These are phyloP conservation scores for Botryococcus braunii DNA, from an alignment of 163 green algal species.

Conservation along the genomic window DNA sequence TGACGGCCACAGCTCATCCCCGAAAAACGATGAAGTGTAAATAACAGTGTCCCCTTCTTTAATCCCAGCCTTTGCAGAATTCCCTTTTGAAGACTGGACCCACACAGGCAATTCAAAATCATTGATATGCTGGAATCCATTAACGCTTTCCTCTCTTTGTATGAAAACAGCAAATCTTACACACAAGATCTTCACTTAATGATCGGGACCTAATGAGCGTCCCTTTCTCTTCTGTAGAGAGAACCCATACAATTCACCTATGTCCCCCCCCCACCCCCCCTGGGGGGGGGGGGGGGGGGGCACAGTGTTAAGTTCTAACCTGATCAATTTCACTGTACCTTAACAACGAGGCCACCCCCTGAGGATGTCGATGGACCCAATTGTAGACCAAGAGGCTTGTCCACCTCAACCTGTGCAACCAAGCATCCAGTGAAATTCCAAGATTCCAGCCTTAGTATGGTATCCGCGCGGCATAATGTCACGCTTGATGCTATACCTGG, in stretches of 20 bases:
- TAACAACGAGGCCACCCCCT: slow-evolving; percentile 74
- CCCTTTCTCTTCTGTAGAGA: too few relatives aligned
- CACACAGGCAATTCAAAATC: background rate
- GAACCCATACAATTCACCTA: too few relatives aligned
- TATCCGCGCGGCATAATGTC: too few relatives aligned
- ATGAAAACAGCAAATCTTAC: background rate
- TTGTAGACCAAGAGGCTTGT: slow-evolving; percentile 90
- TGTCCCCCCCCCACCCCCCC: too few relatives aligned
- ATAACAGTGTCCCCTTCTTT: slow-evolving; percentile 89
- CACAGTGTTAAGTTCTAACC: slow-evolving; percentile 8
- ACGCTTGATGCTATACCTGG: too few relatives aligned
- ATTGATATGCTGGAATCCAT: background rate
- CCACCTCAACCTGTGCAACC: slow-evolving; percentile 63
- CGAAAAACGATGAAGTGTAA: slow-evolving; percentile 91
- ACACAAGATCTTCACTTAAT: background rate
- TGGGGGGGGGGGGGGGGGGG: too few relatives aligned
- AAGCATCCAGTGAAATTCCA: too few relatives aligned
- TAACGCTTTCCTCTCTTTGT: background rate
- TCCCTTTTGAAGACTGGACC: slow-evolving; percentile 58
- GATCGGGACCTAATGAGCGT: background rate
- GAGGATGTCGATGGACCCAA: slow-evolving; percentile 55
- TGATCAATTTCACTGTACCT: slow-evolving; percentile 19
- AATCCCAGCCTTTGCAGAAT: slow-evolving; percentile 80
- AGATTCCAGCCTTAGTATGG: too few relatives aligned
- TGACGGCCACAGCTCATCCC: slow-evolving; percentile 88